These are phyloP conservation scores for Taphrina deformans DNA, from an alignment of 1,139 yeast genomes.

Conservation along the genomic window DNA sequence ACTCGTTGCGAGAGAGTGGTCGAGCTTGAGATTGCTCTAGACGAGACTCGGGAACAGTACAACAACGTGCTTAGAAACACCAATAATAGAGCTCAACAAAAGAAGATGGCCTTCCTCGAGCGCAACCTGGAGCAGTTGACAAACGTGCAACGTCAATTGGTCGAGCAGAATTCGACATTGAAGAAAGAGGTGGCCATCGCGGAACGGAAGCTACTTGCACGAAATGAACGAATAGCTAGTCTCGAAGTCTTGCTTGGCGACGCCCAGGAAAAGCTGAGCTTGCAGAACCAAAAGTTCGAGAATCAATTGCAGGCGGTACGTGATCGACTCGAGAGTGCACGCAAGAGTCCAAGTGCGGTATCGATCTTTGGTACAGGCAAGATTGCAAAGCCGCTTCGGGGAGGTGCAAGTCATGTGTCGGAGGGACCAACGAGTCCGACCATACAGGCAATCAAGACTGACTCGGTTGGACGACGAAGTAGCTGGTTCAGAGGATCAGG, in stretches of 20 bases:
- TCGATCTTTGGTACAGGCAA: slow-evolving; percentile 40
- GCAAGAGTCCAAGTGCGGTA: slow-evolving; percentile 30
- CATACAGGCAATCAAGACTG: slow-evolving; percentile 1
- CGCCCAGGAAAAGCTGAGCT: slow-evolving; percentile 54
- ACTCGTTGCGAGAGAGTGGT: slow-evolving; percentile 50
- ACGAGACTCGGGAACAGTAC: slow-evolving; percentile 47
- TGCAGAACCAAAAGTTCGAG: slow-evolving; percentile 59
- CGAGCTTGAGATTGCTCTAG: slow-evolving; percentile 51
- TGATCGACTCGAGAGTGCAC: slow-evolving; percentile 46
- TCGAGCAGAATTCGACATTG: slow-evolving; percentile 52
- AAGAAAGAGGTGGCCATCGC: slow-evolving; percentile 55
- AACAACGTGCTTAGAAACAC: slow-evolving; percentile 43
- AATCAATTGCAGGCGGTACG: slow-evolving; percentile 52
- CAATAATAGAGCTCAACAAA: slow-evolving; percentile 45
- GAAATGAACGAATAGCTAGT: slow-evolving; percentile 60
- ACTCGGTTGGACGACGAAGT: background rate
- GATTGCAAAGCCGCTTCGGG: slow-evolving; percentile 68
- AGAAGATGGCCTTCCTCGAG: slow-evolving; percentile 50
- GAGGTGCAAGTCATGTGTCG: slow-evolving; percentile 48
- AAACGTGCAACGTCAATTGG: slow-evolving; percentile 49
- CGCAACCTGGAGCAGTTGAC: slow-evolving; percentile 53
- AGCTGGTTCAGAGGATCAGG: slow-evolving; percentile 17
- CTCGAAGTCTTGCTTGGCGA: slow-evolving; percentile 57
- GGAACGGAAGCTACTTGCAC: slow-evolving; percentile 59
- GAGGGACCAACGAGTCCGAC: slow-evolving; percentile 9